Base-by-base conservation (phyloP, 23 red algal species). In the Gracilaria caudata region DNA sequence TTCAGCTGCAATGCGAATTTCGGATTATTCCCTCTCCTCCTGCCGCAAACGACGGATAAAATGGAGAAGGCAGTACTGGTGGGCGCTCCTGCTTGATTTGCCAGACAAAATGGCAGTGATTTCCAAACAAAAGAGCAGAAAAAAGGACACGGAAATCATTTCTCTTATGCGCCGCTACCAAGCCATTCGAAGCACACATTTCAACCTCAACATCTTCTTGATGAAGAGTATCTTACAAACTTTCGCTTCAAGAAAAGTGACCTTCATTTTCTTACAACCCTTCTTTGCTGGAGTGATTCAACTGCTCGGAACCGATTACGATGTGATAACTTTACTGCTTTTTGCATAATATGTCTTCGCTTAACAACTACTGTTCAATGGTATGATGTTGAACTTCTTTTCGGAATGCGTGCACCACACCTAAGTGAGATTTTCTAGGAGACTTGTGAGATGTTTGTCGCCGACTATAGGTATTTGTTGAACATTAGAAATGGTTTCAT, bases 391-490 rank as follows among this genome's bases (percentile, higher is more conserved):
- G 66, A 61, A 41, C 4, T 35, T 4, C 0, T 63, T 3, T 59
- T 57, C 43, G 54, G 84, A 0, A 88, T 77, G 68, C 53, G 29
- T 2, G 2, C 21, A 4, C 20, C 84, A 0, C 17, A 77, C 1
- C 33, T 88, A 17, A 54, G 47, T 30, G 68, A 88, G 11, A 54
- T 88, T 7, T 77, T 88, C 28, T 88, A 70, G 68, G 84, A 77
- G n/a, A 30, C 5, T 8, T 43, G 33, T 10, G 71, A 88, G 25
- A n/a, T 33, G 37, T 70, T 72, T 29, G 72, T 70, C 20, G 2
- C 70, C 8, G 1, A 0, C 0, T 26, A 12, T 23, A 33, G 47
- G 1, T 29, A 72, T 32, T 17, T 85, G 1, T 36, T 85, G 0
- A 19, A 35, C 0, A 6, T 68, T 6, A 3, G 59, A 26, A 12